These are phyloP conservation scores for Clarireedia monteithiana DNA, from an alignment of 2,329 filamentous ascomycete genomes.

Conservation along the genomic window DNA sequence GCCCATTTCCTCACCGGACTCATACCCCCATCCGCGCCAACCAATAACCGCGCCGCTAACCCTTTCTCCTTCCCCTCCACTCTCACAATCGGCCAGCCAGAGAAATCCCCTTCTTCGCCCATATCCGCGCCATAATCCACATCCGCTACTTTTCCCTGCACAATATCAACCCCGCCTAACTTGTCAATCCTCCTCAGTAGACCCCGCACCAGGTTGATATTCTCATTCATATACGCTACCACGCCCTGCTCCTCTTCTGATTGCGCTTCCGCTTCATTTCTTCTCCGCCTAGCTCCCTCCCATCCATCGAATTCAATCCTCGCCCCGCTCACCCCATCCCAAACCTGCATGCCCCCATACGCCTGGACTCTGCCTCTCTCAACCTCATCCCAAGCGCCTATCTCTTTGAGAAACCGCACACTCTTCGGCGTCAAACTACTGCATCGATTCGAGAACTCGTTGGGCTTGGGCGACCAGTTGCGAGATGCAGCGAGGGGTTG, in stretches of 20 bases:
- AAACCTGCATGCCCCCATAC: slow-evolving; percentile 96
- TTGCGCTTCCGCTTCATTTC: neutral
- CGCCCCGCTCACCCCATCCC: slow-evolving; percentile 86
- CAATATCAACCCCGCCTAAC: slow-evolving; percentile 61
- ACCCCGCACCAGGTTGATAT: slow-evolving; percentile 76
- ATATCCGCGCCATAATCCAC: slow-evolving; percentile 68
- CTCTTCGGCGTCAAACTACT: slow-evolving; percentile 89
- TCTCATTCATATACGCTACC: slow-evolving; percentile 96
- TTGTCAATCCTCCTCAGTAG: slow-evolving; percentile 65
- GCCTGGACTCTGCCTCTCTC: slow-evolving; percentile 67
- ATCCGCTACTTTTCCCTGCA: slow-evolving; percentile 68
- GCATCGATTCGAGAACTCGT: slow-evolving; percentile 84
- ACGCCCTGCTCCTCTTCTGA: slow-evolving; percentile 31
- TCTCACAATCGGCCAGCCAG: slow-evolving; percentile 79
- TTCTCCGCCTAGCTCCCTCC: neutral
- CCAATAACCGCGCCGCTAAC: slow-evolving; percentile 73
- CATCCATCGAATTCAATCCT: slow-evolving; percentile 75
- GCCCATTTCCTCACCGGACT: slow-evolving; percentile 88
- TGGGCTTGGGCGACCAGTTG: slow-evolving; percentile 56
- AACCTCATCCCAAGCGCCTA: slow-evolving; percentile 80
- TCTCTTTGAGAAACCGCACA: slow-evolving; percentile 70
- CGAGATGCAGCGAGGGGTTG: slow-evolving; percentile 70
- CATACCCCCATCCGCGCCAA: slow-evolving; percentile 92
- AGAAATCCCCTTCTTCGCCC: slow-evolving; percentile 60
- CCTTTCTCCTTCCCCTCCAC: slow-evolving; percentile 53